A percentile compares a stretch with the other conserved stretches of the same genome.
Conservation (phyloP, 345 rosid species). For the Populus pruinosa region DNA sequence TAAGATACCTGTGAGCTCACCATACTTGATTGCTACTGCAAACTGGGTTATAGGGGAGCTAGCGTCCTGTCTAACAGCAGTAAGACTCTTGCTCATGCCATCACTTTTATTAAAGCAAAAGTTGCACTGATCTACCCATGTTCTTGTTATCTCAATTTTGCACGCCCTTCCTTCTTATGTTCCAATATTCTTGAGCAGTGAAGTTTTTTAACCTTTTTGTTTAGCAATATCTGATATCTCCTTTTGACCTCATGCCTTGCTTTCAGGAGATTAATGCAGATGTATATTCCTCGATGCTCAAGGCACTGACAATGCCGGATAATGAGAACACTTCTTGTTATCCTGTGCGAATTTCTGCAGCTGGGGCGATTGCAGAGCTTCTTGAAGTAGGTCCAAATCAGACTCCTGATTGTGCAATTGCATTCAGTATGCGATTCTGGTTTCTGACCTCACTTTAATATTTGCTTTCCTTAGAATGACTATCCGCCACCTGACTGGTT, state of each 20-base stretch:
- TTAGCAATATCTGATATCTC: background rate
- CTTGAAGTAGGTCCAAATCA: slow-evolving; percentile 52
- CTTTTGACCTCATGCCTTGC: slow-evolving; percentile 15
- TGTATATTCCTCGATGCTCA: slow-evolving; percentile 64
- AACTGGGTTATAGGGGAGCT: slow-evolving; percentile 90
- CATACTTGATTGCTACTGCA: slow-evolving; percentile 76
- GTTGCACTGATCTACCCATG: slow-evolving; percentile 1
- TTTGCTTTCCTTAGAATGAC: slow-evolving; percentile 53
- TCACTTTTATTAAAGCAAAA: slow-evolving; percentile 10
- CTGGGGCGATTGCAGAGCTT: slow-evolving; percentile 67
- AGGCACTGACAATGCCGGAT: slow-evolving; percentile 69
- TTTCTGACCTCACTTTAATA: slow-evolving; percentile 17
- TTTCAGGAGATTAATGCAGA: slow-evolving; percentile 64
- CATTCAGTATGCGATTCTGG: slow-evolving; percentile 4
- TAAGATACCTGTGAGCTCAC: slow-evolving; percentile 42
- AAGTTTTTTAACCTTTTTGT: background rate
- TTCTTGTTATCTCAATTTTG: slow-evolving; percentile 3
- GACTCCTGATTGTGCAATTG: slow-evolving; percentile 9
- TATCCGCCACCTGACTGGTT: slow-evolving; percentile 76
- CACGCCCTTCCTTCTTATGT: slow-evolving; percentile 3
- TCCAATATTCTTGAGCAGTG: background rate
- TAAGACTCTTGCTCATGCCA: slow-evolving; percentile 23
- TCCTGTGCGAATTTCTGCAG: slow-evolving; percentile 81
- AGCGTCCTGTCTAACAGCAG: slow-evolving; percentile 70
- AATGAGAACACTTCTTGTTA: slow-evolving; percentile 48